phyloP scores from a whole-genome alignment of 768 basidiomycete species.

The Kwoniella shandongensis region DNA sequence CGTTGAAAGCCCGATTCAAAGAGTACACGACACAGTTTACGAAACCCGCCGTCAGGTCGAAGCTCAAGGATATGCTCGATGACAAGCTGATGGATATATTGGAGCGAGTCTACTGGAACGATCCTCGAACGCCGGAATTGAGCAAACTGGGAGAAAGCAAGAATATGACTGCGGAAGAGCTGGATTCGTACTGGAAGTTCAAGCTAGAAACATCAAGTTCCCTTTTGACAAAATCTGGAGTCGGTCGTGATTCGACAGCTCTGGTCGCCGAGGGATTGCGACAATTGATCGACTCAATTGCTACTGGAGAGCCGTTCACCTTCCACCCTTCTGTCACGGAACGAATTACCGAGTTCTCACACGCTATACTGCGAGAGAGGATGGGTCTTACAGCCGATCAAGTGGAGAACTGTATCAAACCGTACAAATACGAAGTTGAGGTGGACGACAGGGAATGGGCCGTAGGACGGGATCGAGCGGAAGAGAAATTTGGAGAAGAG shows the following conservation, averaged over 20 bases:
- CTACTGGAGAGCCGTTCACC: conserved; percentile 83
- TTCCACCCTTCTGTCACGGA: conserved; percentile 86
- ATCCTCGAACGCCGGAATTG: conserved; percentile 78
- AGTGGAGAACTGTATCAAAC: conserved; percentile 99
- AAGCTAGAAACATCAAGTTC: conserved; percentile 93
- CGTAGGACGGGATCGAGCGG: conserved; percentile 69
- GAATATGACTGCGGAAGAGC: conserved; percentile 66
- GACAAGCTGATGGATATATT: conserved; percentile 96
- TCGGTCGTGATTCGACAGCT: conserved; percentile 89
- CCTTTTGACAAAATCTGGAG: conserved; percentile 89
- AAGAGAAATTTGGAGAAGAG: conserved; percentile 82
- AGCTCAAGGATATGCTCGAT: conserved; percentile 89
- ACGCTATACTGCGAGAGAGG: conserved; percentile 86
- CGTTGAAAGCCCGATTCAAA: conserved; percentile 81
- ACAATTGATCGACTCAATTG: conserved; percentile 83
- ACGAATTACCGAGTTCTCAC: conserved; percentile 85
- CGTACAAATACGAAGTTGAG: conserved; percentile 97
- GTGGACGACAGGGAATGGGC: conserved; percentile 93
- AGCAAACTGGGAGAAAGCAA: conserved; percentile 68
- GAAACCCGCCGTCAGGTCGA: conserved; percentile 80
- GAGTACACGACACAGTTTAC: conserved; percentile 80
- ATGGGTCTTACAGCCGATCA: conserved; percentile 95
- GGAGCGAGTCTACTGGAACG: conserved; percentile 95
- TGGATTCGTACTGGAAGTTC: conserved; percentile 92
- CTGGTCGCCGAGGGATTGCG: conserved; percentile 93